phyloP scores from a whole-genome alignment of 768 basidiomycete genomes.

The Serpula lacrymans region DNA sequence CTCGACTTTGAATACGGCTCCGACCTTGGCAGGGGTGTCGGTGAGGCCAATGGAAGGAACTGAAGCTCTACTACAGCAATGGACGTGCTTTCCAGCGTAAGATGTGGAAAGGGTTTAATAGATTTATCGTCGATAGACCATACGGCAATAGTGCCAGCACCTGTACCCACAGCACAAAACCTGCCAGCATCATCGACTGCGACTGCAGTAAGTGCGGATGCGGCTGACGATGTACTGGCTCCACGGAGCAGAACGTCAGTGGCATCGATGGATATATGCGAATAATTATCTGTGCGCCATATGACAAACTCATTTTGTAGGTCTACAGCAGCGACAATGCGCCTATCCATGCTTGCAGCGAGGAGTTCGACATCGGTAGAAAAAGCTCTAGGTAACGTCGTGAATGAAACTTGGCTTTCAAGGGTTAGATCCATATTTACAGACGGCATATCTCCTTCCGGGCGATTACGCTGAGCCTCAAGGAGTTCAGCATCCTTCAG shows the following conservation, averaged over 20 bases:
- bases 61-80: slow-evolving; percentile 52
- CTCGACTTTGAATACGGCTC: slow-evolving; percentile 11
- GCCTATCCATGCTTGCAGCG: slow-evolving; percentile 66
- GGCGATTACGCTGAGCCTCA: slow-evolving; percentile 74
- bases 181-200: slow-evolving; percentile 59
- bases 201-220: slow-evolving; percentile 55
- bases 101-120: slow-evolving; percentile 36
- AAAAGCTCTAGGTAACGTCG: slow-evolving; percentile 77
- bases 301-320: slow-evolving; percentile 74
- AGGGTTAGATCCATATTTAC: slow-evolving; percentile 25
- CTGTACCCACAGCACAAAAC: slow-evolving; percentile 71
- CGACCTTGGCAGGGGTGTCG: slow-evolving; percentile 14
- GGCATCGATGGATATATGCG: slow-evolving; percentile 47
- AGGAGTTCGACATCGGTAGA: slow-evolving; percentile 81
- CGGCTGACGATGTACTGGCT: slow-evolving; percentile 45
- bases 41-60: slow-evolving; percentile 33
- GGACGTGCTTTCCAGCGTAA: slow-evolving; percentile 40
- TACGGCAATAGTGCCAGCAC: slow-evolving; percentile 57
- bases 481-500: slow-evolving; percentile 89
- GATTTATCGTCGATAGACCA: slow-evolving; percentile 51
- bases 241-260: slow-evolving; percentile 47
- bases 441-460: slow-evolving; percentile 38
- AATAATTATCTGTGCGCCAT: slow-evolving; percentile 51
- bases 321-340: slow-evolving; percentile 65
- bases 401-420: slow-evolving; percentile 50